phyloP scores from a whole-genome alignment of 2,329 filamentous ascomycete genomes.

The Exophiala calicioides region DNA sequence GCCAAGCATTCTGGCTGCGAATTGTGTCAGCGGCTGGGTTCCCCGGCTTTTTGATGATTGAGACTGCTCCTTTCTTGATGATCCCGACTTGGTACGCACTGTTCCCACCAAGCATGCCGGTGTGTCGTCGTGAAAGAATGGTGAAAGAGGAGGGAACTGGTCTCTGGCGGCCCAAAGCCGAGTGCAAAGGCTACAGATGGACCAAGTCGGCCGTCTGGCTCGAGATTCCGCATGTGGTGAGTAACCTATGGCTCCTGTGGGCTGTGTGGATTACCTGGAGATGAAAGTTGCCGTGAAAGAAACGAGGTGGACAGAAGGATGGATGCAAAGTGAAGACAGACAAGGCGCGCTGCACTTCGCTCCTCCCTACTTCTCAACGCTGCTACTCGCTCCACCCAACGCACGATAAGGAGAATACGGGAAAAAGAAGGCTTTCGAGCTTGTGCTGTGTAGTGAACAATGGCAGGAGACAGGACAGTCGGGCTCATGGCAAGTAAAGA shows the following conservation, averaged over 20 bases:
- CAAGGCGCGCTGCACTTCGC: neutral
- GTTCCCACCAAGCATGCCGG: constrained; percentile 26
- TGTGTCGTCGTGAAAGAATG: constrained; percentile 21
- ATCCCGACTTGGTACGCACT: constrained; percentile 24
- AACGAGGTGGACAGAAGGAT: neutral
- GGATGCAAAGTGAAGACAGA: neutral
- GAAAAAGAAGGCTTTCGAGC: neutral
- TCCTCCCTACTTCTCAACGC: too few relatives aligned
- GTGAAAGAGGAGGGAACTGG: constrained; percentile 7
- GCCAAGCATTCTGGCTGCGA: constrained; percentile 14
- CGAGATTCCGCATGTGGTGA: constrained; percentile 18
- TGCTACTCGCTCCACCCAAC: constrained; percentile 6
- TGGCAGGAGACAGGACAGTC: neutral
- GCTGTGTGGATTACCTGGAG: too few relatives aligned
- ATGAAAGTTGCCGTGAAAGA: too few relatives aligned
- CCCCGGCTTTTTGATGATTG: constrained; percentile 19
- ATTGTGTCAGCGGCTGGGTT: constrained; percentile 19
- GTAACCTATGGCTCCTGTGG: constrained; percentile 11
- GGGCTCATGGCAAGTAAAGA: neutral
- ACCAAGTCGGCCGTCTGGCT: constrained; percentile 22
- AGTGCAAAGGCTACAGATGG: constrained; percentile 18
- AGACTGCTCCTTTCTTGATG: constrained; percentile 17
- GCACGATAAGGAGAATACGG: neutral
- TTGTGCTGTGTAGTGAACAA: neutral
- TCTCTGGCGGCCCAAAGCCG: constrained; percentile 11